Base-by-base conservation (phyloP, 768 basidiomycete species). In the Mycena alexandri region DNA sequence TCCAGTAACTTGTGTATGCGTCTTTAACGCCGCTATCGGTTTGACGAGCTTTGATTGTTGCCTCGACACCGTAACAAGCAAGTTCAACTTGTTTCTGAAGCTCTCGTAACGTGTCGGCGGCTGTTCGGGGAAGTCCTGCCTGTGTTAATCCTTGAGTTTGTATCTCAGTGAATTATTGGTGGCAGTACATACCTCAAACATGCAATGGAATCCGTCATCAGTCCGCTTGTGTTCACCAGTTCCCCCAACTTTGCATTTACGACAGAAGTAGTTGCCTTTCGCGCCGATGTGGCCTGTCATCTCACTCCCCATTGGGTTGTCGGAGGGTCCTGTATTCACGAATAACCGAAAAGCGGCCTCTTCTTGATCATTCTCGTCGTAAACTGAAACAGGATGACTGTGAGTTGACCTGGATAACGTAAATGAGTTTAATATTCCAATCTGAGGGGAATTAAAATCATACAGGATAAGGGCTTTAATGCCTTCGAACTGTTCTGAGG, bases 21-120 rank as follows among this genome's bases (percentile, higher is more conserved):
- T 84, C 83, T 65, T 85, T 83, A 29, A 82, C 64, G 10, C 83
- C 81, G 4, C 70, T 75, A 8, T 69, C 61, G 0, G 78, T 78
- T 63, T 82, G 81, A 3, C 52, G 24, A 9, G 74, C 67, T 2
- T 71, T 62, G 0, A 84, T 77, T 2, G 34, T 62, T 0, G 74
- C 58, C 16, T 76, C 71, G 29, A 79, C 71, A 34, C 82, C 79
- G 10, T 38, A 19, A 44, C 44, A 33, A 14, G 57, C 57, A 6
- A 47, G n/a, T 17, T 58, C 43, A 9, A 58, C 33, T 16, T 58
- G 57, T 34, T 58, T 21, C 10, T 58, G 43, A n/a, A 58, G n/a
- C 19, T 46, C 44, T 10, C 17, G 5, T 9, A 58, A 19, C 1
- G 44, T 47, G 19, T 58, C 44, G 16, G 25, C 43, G 11, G 29